Conservation (phyloP, 495 filamentous ascomycete species). For the Letharia columbiana region DNA sequence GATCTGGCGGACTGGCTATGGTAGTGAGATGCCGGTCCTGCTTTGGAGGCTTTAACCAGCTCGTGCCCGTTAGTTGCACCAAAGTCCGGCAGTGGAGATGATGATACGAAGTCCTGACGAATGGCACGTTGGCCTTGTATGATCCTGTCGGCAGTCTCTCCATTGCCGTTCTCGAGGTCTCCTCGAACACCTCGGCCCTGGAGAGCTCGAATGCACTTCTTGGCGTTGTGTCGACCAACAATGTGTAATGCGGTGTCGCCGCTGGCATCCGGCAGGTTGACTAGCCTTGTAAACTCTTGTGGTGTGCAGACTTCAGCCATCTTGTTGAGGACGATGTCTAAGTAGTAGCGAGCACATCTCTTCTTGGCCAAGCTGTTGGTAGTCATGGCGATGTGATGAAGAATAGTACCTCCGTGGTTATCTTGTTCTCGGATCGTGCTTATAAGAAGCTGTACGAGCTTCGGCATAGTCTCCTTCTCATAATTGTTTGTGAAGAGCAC, state of each 20-base stretch:
- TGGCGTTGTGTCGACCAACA: constrained; percentile 63
- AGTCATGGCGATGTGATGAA: constrained; percentile 85
- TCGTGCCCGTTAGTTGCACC: constrained; percentile 12
- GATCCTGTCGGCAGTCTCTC: constrained; percentile 68
- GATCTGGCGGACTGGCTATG: constrained; percentile 24
- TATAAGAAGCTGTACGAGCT: constrained; percentile 68
- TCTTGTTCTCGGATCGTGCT: constrained; percentile 69
- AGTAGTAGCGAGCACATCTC: constrained; percentile 80
- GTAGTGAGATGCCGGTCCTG: constrained; percentile 13
- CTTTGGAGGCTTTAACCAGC: constrained; percentile 4
- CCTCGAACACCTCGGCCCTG: constrained; percentile 63
- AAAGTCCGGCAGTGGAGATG: constrained; percentile 20
- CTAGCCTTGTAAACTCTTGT: constrained; percentile 56
- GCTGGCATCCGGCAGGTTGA: constrained; percentile 68
- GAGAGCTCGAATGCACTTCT: constrained; percentile 63
- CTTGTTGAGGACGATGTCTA: constrained; percentile 81
- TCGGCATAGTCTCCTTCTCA: constrained; percentile 77
- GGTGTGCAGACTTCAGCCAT: constrained; percentile 58
- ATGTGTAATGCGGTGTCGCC: constrained; percentile 88
- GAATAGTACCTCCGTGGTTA: constrained; percentile 69
- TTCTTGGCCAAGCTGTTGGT: constrained; percentile 71
- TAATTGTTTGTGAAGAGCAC: constrained; percentile 94
- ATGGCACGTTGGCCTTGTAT: constrained; percentile 34
- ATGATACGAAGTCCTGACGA: constrained; percentile 20
- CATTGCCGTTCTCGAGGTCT: constrained; percentile 69